Evolutionary conservation across 2,329 filamentous ascomycete genomes (phyloP).

Genomic region (Apiospora rasikravindrae): DNA sequence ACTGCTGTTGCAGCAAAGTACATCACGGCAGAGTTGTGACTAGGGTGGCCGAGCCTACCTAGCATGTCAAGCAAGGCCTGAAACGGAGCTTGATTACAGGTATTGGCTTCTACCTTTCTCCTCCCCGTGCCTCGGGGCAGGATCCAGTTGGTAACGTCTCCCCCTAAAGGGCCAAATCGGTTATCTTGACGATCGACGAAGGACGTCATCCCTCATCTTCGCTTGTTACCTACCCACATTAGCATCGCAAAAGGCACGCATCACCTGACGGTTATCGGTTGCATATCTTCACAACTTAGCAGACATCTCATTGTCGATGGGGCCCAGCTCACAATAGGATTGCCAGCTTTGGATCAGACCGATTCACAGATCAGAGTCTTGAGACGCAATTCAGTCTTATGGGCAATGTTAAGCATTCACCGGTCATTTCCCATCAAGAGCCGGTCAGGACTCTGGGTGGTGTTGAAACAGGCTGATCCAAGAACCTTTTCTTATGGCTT

Average conservation of each 20-base stretch:
- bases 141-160: not conserved
- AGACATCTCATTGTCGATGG: not conserved
- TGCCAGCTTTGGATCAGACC: not conserved
- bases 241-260: not conserved
- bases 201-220: not conserved
- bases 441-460: not conserved
- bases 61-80: not conserved
- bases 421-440: not conserved
- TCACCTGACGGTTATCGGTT: not conserved
- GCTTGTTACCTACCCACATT: not conserved
- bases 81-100: not conserved
- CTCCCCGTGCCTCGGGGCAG: not conserved
- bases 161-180: not conserved
- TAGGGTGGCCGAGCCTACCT: too few species aligned
- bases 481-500: not conserved
- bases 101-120: not conserved
- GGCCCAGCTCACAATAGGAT: not conserved
- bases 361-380: not conserved
- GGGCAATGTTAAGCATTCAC: not conserved
- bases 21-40: too few species aligned
- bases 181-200: not conserved
- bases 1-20: too few species aligned
- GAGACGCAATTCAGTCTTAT: not conserved
- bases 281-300: not conserved
- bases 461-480: not conserved